phyloP scores from a whole-genome alignment of 495 filamentous ascomycete species.

The Evansstolkia leycettana region DNA sequence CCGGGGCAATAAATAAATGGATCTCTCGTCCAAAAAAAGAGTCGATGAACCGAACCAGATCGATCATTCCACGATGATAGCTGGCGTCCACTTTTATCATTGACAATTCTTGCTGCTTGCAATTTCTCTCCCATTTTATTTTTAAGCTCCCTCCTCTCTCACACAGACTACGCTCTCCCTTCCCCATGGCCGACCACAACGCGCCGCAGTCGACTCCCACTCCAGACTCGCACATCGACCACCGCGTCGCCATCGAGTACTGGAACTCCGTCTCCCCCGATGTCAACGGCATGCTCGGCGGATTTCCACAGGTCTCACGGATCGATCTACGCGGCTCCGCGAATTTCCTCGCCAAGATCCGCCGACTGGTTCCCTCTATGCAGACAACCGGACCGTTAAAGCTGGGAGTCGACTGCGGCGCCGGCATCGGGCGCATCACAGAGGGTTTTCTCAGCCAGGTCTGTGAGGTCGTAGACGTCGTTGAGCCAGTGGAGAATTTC shows the following conservation, averaged over 20 bases:
- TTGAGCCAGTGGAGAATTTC: constrained; percentile 48
- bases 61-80: no score
- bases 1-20: neutral
- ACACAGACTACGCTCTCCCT: neutral
- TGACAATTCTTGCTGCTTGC: no score
- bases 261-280: constrained; percentile 54
- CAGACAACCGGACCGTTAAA: constrained; percentile 16
- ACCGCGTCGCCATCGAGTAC: constrained; percentile 31
- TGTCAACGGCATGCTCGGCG: constrained; percentile 73
- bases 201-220: neutral
- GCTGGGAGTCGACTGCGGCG: constrained; percentile 46
- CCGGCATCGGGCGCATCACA: constrained; percentile 52
- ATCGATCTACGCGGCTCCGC: constrained; percentile 68
- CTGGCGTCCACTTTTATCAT: no score
- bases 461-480: constrained; percentile 41
- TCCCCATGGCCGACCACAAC: neutral
- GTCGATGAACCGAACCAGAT: no score
- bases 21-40: no score
- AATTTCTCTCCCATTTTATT: no score
- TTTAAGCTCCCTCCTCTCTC: neutral
- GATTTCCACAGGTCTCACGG: constrained; percentile 58
- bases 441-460: constrained; percentile 41
- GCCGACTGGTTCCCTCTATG: constrained; percentile 23
- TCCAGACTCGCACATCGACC: neutral
- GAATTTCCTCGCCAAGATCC: constrained; percentile 67